Percentiles rank a stretch among this genome's conserved stretches.
Evolutionary conservation across 352 stramenopile species (phyloP).

Genomic region (Plasmopara muralis): DNA sequence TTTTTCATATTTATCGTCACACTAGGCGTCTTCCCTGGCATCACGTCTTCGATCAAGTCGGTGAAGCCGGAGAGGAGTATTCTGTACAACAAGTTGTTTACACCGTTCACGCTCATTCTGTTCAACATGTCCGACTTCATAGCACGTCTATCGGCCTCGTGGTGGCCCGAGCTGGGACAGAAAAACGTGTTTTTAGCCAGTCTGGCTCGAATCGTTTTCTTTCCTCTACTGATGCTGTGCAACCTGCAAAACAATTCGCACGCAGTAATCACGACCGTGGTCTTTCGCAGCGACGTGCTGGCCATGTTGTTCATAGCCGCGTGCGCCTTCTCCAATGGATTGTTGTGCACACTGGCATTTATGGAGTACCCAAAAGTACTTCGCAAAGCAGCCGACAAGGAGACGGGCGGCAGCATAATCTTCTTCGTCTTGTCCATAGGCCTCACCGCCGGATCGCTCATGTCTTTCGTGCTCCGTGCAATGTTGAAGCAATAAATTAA

Average conservation of each 20-base stretch:
- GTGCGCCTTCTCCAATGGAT: slow-evolving; percentile 65
- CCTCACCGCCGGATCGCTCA: slow-evolving; percentile 61
- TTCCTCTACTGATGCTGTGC: slow-evolving; percentile 70
- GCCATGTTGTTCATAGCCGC: slow-evolving; percentile 46
- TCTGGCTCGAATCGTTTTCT: slow-evolving; percentile 41
- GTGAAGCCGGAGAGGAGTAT: slow-evolving; percentile 33
- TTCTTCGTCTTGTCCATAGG: slow-evolving; percentile 76
- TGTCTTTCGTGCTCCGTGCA: slow-evolving; percentile 66
- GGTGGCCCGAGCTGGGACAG: slow-evolving; percentile 24
- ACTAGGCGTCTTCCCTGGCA: slow-evolving; percentile 63
- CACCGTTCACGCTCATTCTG: slow-evolving; percentile 66
- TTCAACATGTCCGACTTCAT: slow-evolving; percentile 76
- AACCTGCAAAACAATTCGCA: slow-evolving; percentile 67
- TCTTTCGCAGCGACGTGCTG: slow-evolving; percentile 69
- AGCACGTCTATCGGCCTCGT: slow-evolving; percentile 45
- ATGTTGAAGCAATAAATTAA: slow-evolving; percentile 60
- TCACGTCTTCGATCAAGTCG: slow-evolving; percentile 68
- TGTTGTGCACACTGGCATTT: slow-evolving; percentile 62
- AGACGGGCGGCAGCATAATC: slow-evolving; percentile 70
- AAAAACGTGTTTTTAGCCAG: slow-evolving; percentile 35
- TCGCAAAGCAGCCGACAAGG: slow-evolving; percentile 51
- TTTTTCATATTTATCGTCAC: slow-evolving; percentile 78
- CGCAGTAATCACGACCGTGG: slow-evolving; percentile 55
- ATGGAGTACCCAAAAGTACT: slow-evolving; percentile 72
- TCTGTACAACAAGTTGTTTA: slow-evolving; percentile 65